A percentile compares a stretch with the other conserved stretches of the same genome.
Evolutionary conservation across 2,329 filamentous ascomycete species (phyloP).

Genomic region (Penicillium sp.): DNA sequence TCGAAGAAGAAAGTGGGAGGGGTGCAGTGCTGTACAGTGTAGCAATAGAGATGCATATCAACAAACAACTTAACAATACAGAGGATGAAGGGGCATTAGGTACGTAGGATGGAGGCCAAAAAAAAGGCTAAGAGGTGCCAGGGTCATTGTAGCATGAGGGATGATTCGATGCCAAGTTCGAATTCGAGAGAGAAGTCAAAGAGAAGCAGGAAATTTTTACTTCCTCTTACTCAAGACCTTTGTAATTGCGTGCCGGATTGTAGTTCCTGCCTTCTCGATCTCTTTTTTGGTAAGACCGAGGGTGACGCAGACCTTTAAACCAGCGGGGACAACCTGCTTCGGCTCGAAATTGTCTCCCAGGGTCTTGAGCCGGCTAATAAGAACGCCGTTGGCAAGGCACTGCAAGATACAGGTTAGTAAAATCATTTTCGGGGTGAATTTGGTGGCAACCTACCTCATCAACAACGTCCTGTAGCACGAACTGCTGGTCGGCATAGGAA

Average conservation of each 20-base stretch:
- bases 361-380: conserved; percentile 85
- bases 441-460: conserved; percentile 73
- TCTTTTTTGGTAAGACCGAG: conserved; percentile 90
- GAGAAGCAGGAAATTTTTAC: conserved; percentile 33
- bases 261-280: conserved; percentile 88
- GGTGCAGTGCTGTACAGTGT: conserved; percentile 26
- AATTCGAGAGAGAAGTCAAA: not conserved
- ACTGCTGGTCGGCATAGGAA: conserved; percentile 76
- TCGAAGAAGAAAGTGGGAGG: conserved; percentile 9
- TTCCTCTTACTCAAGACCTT: conserved; percentile 74
- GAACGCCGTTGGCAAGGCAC: conserved; percentile 83
- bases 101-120: conserved; percentile 17
- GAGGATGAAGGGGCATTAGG: conserved; percentile 25
- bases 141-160: conserved; percentile 28
- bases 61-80: conserved; percentile 29
- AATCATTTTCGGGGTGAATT: not conserved
- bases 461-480: conserved; percentile 85
- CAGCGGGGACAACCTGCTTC: conserved; percentile 73
- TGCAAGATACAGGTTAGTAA: conserved; percentile 43
- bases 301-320: conserved; percentile 89
- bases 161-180: conserved; percentile 21
- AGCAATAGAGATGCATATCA: conserved; percentile 28
- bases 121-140: conserved; percentile 14
- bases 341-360: conserved; percentile 69
- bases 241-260: conserved; percentile 88